Evolutionary conservation across 306 rosid species (phyloP).

Genomic region (Quillaja saponaria): DNA sequence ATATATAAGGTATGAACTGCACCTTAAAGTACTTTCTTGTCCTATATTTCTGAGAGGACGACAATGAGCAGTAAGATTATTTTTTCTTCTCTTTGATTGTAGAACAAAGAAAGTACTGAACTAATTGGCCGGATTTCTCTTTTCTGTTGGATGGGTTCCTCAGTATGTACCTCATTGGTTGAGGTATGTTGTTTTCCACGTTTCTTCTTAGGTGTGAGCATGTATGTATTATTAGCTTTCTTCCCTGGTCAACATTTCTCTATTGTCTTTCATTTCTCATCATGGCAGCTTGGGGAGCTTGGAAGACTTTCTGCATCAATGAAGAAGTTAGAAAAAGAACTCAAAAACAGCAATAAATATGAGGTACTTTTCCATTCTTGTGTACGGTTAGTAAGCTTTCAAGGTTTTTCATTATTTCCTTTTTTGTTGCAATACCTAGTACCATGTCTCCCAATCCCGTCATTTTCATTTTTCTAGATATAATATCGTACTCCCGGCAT

Average conservation of each 20-base stretch:
- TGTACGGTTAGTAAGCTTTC: neutral
- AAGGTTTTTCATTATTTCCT: conserved; percentile 2
- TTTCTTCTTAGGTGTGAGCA: conserved; percentile 14
- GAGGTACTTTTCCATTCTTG: conserved; percentile 49
- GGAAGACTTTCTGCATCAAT: conserved; percentile 84
- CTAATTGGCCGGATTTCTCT: conserved; percentile 79
- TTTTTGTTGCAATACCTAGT: neutral
- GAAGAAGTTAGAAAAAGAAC: conserved; percentile 88
- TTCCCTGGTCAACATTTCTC: conserved; percentile 15
- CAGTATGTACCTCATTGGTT: conserved; percentile 66
- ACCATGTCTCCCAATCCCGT: conserved; percentile 5
- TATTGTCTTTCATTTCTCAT: conserved; percentile 17
- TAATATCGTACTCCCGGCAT: conserved; percentile 11
- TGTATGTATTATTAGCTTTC: neutral
- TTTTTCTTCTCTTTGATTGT: conserved; percentile 27
- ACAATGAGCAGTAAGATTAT: too few relatives aligned
- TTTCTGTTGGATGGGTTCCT: conserved; percentile 92
- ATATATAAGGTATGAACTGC: conserved; percentile 49
- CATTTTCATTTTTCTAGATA: neutral
- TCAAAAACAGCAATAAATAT: conserved; percentile 59
- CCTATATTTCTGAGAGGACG: neutral
- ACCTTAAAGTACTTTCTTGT: neutral
- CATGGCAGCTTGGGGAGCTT: conserved; percentile 79
- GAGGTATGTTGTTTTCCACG: conserved; percentile 65
- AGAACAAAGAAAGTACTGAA: conserved; percentile 88